Conservation (phyloP, 257 asterid species). For the Perilla frutescens region DNA sequence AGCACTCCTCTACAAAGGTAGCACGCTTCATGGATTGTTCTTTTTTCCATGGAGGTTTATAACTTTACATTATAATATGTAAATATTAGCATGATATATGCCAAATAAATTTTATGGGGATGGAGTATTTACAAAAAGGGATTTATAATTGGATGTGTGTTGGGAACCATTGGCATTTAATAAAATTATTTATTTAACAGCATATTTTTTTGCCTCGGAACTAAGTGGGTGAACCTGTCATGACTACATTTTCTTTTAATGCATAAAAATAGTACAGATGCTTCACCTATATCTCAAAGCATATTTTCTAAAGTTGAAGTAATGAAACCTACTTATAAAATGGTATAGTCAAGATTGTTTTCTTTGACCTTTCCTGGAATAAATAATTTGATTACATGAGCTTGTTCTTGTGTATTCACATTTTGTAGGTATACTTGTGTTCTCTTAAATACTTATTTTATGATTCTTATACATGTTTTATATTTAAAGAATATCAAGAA, state of each 20-base stretch:
- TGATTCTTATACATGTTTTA: not conserved
- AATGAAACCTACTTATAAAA: not conserved
- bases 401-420: too few species aligned
- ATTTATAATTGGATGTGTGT: too few species aligned
- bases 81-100: too few species aligned
- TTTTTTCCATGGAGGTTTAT: not conserved
- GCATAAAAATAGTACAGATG: not conserved
- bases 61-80: not conserved
- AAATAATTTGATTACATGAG: not conserved
- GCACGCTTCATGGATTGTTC: slow-evolving; percentile 61
- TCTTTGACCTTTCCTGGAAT: not conserved
- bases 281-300: not conserved
- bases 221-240: not conserved
- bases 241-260: not conserved
- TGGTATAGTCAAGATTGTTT: not conserved
- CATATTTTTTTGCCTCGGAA: not conserved
- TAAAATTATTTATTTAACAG: too few species aligned
- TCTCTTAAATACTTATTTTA: not conserved
- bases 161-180: not conserved
- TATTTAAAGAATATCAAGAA: not conserved
- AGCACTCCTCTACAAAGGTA: slow-evolving; percentile 77
- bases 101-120: not conserved
- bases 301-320: not conserved
- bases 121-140: not conserved
- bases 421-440: too few species aligned